Percentiles rank a stretch among this genome's conserved stretches.
Conservation (phyloP, 345 rosid species). For the Rhodomyrtus tomentosa region DNA sequence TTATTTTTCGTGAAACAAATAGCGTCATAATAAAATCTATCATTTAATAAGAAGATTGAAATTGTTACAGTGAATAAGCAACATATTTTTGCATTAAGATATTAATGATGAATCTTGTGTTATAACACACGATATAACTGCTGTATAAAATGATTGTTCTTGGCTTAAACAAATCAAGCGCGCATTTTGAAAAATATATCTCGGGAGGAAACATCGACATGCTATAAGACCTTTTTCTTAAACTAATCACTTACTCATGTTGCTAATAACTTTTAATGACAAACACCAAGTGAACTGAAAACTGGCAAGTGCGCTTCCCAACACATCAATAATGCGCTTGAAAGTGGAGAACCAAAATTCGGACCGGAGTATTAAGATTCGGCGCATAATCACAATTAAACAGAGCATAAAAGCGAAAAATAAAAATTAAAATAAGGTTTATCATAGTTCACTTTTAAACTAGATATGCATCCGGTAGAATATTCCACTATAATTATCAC, state of each 20-base stretch:
- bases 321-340: background rate
- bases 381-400: no score
- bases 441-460: no score
- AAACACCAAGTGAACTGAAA: background rate
- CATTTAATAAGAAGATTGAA: background rate
- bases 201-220: background rate
- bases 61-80: background rate
- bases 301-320: background rate
- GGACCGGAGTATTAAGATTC: no score
- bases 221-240: background rate
- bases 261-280: background rate
- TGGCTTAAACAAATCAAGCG: background rate
- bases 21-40: no score
- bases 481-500: no score
- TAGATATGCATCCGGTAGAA: no score
- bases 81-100: background rate
- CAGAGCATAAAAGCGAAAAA: no score
- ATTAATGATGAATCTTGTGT: background rate
- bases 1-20: no score
- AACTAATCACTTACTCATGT: background rate
- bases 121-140: fast-evolving
- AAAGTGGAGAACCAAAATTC: background rate
- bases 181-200: background rate
- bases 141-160: background rate
- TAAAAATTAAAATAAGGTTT: no score